Evolutionary conservation across 352 stramenopile species (phyloP), one percentile per base, ranked within the genome.

Genomic region (Phytophthora tentaculata): DNA sequence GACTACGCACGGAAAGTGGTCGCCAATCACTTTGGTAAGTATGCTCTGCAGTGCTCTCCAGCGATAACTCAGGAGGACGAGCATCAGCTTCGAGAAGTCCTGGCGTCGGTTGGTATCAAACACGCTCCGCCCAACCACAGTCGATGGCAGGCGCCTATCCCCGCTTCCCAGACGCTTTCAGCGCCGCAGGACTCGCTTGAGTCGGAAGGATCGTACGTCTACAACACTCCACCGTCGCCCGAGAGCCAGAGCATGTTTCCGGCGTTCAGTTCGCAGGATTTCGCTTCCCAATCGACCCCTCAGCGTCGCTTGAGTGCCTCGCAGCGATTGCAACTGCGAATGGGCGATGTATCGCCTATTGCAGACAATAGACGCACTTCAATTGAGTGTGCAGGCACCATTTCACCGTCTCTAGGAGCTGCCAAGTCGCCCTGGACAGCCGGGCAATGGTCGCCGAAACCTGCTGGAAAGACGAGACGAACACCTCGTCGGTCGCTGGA

Each of bases 281-380:
- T 91, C 10, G 67, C 37, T 28, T 69, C 48, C 5, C 73, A 67
- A 47, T 55, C 56, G 41, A 65, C 67, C 3, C 41, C 67, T 13
- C 28, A 63, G 48, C 69, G 71, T 7, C 67, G 67, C n/a, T 39
- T 69, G 3, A 79, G 67, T 20, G 77, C 80, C 16, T 90, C 83
- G 9, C 81, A 90, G 61, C 83, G 67, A 22, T 67, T 94, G 24
- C 75, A 77, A 43, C 32, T 74, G 20, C 79, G 80, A 24, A 76
- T 90, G 66, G 81, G 69, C 1, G 70, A 75, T 50, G 64, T 92
- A 24, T 94, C 86, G n/a, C 86, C 86, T 0, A 91, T 94, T 64
- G 59, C 72, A 50, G 59, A 61, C 32, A 63, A 52, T 44, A 61
- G 60, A 56, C 64, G 69, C 8, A 48, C 56, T 20, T 80, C 73